Conservation (phyloP, 2,329 filamentous ascomycete genomes). For the Xylaria sp. region DNA sequence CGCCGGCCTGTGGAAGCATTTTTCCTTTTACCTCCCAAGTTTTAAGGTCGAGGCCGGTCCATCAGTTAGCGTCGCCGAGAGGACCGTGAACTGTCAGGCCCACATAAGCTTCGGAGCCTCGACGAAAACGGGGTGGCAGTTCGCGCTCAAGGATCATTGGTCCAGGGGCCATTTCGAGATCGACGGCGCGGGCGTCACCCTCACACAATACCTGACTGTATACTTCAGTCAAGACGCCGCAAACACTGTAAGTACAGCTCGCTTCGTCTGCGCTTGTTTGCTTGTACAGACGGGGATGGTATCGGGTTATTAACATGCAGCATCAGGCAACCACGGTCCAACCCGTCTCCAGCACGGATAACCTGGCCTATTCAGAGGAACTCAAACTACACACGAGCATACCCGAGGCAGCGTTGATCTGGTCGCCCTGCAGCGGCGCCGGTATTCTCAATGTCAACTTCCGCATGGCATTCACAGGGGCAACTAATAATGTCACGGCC, state of each 20-base stretch:
- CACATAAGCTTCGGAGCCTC: slow-evolving; percentile 37
- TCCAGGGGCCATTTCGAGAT: slow-evolving; percentile 35
- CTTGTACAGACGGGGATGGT: not conserved
- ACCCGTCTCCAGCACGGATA: slow-evolving; percentile 31
- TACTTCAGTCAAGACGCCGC: slow-evolving; percentile 41
- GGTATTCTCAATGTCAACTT: slow-evolving; percentile 44
- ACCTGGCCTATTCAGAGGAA: slow-evolving; percentile 25
- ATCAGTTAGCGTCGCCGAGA: slow-evolving; percentile 25
- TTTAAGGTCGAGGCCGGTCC: slow-evolving; percentile 36
- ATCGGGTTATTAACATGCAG: not conserved
- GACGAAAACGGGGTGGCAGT: slow-evolving; percentile 39
- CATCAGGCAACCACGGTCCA: slow-evolving; percentile 25
- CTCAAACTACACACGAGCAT: slow-evolving; percentile 37
- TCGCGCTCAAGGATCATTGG: slow-evolving; percentile 41
- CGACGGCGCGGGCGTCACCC: slow-evolving; percentile 35
- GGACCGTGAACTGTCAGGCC: slow-evolving; percentile 41
- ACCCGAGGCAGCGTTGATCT: slow-evolving; percentile 34
- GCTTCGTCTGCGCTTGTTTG: not conserved
- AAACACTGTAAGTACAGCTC: slow-evolving; percentile 34
- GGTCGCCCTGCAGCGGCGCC: slow-evolving; percentile 38
- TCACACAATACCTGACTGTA: slow-evolving; percentile 40
- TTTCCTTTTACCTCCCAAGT: slow-evolving; percentile 37
- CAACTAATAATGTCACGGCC: slow-evolving; percentile 27
- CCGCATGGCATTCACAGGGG: slow-evolving; percentile 39
- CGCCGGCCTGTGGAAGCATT: slow-evolving; percentile 35